A percentile compares a stretch with the other conserved stretches of the same genome.
phyloP scores from a whole-genome alignment of 257 asterid genomes.

The Salvia miltiorrhiza region DNA sequence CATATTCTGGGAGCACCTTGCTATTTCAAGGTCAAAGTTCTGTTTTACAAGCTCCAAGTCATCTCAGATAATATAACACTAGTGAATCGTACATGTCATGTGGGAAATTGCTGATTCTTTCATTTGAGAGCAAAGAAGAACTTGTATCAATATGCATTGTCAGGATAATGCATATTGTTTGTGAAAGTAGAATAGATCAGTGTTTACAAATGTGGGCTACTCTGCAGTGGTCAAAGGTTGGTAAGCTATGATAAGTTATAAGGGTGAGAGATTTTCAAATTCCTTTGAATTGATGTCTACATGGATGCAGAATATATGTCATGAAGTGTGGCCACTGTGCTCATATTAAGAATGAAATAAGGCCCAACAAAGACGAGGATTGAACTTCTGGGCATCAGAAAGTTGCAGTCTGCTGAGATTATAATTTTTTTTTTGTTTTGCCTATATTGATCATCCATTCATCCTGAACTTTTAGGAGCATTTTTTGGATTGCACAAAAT shows the following conservation, averaged over 20 bases:
- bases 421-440: background rate
- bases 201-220: background rate
- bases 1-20: background rate
- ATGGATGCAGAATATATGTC: background rate
- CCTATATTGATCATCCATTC: background rate
- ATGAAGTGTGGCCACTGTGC: background rate
- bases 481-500: background rate
- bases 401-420: background rate
- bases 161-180: background rate
- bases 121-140: background rate
- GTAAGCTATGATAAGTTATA: background rate
- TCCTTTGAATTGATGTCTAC: background rate
- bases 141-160: background rate
- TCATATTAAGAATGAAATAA: background rate
- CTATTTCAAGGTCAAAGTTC: background rate
- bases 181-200: background rate
- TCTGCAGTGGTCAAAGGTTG: slow-evolving; percentile 1
- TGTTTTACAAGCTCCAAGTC: background rate
- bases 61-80: background rate
- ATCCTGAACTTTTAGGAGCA: background rate
- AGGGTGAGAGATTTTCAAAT: background rate
- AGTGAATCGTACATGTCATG: background rate
- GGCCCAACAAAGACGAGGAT: background rate
- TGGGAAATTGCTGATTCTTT: background rate
- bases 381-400: background rate